Conservation (phyloP, 177 flowering plant genomes). For the Vitis hybrid region DNA sequence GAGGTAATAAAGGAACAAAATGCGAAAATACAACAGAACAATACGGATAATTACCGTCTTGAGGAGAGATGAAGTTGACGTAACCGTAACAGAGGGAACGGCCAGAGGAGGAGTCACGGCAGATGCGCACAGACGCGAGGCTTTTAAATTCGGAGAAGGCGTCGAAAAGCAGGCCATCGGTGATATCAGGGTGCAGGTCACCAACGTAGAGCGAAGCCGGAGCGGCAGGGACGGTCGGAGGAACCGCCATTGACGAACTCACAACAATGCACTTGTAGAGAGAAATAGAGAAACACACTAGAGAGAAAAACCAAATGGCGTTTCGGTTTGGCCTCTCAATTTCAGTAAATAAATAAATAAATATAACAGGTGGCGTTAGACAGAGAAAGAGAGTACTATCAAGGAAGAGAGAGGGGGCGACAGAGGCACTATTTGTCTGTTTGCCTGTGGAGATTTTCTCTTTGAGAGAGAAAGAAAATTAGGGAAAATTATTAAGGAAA, state of each 20-base stretch:
- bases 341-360: not conserved
- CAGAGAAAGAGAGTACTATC: not conserved
- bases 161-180: constrained; percentile 38
- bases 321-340: not conserved
- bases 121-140: constrained; percentile 52
- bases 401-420: no score
- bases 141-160: constrained; percentile 37
- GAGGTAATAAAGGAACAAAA: not conserved
- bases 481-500: not conserved
- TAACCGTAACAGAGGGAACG: constrained; percentile 61
- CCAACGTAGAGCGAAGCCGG: constrained; percentile 56
- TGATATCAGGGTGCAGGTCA: constrained; percentile 48
- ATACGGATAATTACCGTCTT: constrained; percentile 32
- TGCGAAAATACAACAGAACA: not conserved
- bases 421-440: no score
- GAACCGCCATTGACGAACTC: constrained; percentile 30
- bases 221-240: constrained; percentile 23
- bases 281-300: not conserved
- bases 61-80: constrained; percentile 44
- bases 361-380: not conserved
- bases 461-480: no score
- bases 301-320: constrained; percentile 3
- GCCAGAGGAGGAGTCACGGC: constrained; percentile 43
- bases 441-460: no score
- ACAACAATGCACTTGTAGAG: not conserved